phyloP scores from a whole-genome alignment of 176 grass and related monocot genomes.

The Triticum timopheevii region DNA sequence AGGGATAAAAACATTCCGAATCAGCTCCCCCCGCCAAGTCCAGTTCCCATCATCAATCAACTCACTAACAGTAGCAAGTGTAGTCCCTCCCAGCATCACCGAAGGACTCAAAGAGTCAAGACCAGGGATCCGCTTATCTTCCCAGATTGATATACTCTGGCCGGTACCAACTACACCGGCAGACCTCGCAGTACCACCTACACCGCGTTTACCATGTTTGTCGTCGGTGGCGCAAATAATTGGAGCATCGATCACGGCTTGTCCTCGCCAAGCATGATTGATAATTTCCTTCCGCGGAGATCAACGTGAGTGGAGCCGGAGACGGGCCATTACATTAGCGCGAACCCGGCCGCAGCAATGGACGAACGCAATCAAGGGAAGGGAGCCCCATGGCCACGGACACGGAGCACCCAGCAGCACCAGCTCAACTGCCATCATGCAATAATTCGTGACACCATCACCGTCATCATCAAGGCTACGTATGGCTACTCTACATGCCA shows the following conservation, averaged over 20 bases:
- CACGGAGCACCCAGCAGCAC: no score
- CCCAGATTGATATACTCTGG: no score
- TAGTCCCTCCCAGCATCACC: no score
- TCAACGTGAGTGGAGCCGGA: background rate
- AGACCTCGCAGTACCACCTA: background rate
- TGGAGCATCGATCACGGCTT: background rate
- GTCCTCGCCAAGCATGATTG: background rate
- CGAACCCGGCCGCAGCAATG: background rate
- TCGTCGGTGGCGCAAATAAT: conserved; percentile 1
- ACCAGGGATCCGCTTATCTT: no score
- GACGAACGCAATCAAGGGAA: background rate
- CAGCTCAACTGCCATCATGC: no score
- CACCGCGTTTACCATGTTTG: background rate
- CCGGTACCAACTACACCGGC: background rate
- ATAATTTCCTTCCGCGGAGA: background rate
- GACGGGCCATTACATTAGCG: background rate
- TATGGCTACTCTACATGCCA: background rate
- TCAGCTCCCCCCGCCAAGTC: no score
- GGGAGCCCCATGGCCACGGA: background rate
- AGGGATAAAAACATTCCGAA: no score
- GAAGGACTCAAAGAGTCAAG: no score
- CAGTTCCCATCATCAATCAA: no score
- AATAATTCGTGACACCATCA: conserved; percentile 8
- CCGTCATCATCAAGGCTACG: background rate
- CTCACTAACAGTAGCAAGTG: no score